Conservation (phyloP, 192 early-diverging fungal genomes). For the Chytriomyces confervae region DNA sequence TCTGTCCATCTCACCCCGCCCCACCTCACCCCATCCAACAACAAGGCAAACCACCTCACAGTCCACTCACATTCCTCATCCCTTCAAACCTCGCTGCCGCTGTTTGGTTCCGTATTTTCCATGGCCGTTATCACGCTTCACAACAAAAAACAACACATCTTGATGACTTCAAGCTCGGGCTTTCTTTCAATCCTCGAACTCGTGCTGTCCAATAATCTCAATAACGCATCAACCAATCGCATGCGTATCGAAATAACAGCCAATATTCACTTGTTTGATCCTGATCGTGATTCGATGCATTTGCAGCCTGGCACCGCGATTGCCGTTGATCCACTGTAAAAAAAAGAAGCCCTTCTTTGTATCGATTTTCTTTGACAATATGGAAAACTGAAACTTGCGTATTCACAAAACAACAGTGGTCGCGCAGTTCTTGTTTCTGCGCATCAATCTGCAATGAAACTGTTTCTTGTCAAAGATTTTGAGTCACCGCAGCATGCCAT, state of each 20-base stretch:
- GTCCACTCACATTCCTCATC: neutral
- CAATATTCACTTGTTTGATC: neutral
- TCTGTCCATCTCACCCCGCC: too few species aligned
- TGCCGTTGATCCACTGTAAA: constrained; percentile 48
- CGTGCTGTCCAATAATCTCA: too few species aligned
- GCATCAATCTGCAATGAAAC: constrained; percentile 10
- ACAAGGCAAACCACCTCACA: neutral
- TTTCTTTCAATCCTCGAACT: constrained; percentile 32
- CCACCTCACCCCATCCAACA: neutral
- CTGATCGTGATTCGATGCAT: neutral
- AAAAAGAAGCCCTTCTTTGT: too few species aligned
- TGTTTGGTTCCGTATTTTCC: neutral
- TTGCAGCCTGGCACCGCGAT: constrained; percentile 36
- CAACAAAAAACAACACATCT: too few species aligned
- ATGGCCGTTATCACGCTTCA: too few species aligned
- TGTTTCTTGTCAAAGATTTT: constrained; percentile 3
- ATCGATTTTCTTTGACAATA: too few species aligned
- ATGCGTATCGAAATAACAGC: neutral
- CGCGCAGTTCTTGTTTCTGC: constrained; percentile 43
- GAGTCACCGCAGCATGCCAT: neutral
- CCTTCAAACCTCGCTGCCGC: neutral
- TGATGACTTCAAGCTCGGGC: constrained; percentile 38
- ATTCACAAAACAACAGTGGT: constrained; percentile 18
- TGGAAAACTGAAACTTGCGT: too few species aligned
- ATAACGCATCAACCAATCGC: neutral